These are phyloP conservation scores for Herpotrichia juniperi DNA, from an alignment of 2,329 filamentous ascomycete species.

Conservation along the genomic window DNA sequence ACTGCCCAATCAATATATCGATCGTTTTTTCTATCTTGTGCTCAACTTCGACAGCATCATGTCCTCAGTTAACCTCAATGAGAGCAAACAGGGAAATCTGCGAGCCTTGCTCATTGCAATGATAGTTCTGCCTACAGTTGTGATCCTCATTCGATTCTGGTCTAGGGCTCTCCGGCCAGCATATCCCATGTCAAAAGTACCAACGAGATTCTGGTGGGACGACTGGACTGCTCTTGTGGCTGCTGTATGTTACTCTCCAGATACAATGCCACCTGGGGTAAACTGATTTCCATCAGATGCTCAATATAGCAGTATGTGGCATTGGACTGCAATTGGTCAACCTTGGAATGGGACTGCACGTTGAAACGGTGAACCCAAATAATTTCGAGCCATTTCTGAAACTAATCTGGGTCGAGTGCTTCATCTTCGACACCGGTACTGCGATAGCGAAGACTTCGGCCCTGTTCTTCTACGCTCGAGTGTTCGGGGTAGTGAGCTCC, in stretches of 20 bases:
- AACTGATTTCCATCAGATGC: not conserved
- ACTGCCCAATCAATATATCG: no score
- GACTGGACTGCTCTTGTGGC: slow-evolving; percentile 7
- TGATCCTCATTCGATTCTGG: slow-evolving; percentile 7
- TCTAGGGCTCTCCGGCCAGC: not conserved
- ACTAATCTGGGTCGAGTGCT: slow-evolving; percentile 5
- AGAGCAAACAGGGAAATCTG: no score
- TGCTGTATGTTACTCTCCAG: not conserved
- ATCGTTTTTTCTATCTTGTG: no score
- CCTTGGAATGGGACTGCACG: slow-evolving; percentile 5
- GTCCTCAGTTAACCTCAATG: no score
- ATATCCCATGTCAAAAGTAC: not conserved
- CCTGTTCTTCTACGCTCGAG: slow-evolving; percentile 6
- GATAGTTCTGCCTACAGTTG: not conserved
- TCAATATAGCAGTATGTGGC: not conserved
- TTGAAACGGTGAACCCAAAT: not conserved
- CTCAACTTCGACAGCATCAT: no score
- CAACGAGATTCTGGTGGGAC: slow-evolving; percentile 8
- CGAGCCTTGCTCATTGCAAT: slow-evolving; percentile 5
- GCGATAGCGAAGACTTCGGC: slow-evolving; percentile 3
- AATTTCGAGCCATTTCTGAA: not conserved
- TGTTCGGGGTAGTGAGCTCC: not conserved
- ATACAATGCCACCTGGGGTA: not conserved
- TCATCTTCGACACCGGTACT: slow-evolving; percentile 1
- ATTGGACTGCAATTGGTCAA: slow-evolving; percentile 4